Base-by-base conservation (phyloP, 1,284 basidiomycete genomes). In the Ustilago trichophora region DNA sequence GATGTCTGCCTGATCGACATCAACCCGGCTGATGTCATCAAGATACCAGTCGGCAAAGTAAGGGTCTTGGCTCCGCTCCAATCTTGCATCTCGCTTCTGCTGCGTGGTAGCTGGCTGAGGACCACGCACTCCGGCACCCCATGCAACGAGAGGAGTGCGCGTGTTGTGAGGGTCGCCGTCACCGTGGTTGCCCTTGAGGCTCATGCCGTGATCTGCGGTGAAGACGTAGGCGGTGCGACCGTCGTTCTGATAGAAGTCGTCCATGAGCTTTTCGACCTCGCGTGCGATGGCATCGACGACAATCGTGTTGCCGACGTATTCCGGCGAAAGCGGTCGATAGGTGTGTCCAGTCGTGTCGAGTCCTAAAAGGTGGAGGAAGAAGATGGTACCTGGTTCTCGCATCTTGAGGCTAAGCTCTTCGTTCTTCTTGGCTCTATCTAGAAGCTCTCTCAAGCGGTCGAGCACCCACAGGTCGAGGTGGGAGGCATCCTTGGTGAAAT, bases 151-250 rank as follows among this genome's bases (percentile, higher is more conserved):
- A 15, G 91, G 91, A 0, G 91, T 93, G 19, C 90, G 87, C 6
- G 92, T 93, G 71, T 90, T 92, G 80, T 93, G 91, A 0, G 91
- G 91, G 71, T 93, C 88, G 25, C 92, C 92, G 73, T 94, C 92
- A 3, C 92, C 92, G 64, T 94, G 92, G 75, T 93, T 94, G 22
- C 92, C 92, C 53, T 92, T 90, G 36, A 85, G 87, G 8, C 89
- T 91, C 92, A 94, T 94, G 6, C 92, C 92, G 77, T 94, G 92
- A 78, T 94, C 92, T 0, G 92, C 90, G 4, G 91, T 93, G 78
- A 94, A 93, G 34, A 94, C 82, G 74, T 86, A 94, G 33, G 87
- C 88, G 0, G 92, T 93, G 46, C 88, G 86, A 6, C 63, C 67
- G 24, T 79, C 76, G 21, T 87, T 83, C 53, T 89, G 88, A 33